These are phyloP conservation scores for Ophiocytium majus DNA, from an alignment of 352 stramenopile species.

Conservation along the genomic window DNA sequence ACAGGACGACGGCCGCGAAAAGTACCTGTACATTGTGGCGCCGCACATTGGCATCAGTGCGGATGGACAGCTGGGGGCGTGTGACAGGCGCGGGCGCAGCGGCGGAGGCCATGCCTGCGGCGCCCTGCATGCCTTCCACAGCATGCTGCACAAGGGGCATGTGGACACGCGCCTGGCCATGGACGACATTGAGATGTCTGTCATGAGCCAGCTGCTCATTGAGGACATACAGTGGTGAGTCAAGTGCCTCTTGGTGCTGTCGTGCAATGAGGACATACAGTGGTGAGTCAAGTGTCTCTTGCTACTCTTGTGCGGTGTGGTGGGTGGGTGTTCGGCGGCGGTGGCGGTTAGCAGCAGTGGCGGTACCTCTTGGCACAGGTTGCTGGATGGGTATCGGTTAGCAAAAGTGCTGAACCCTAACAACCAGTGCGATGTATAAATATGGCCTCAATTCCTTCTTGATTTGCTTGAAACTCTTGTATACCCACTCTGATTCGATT, in stretches of 20 bases:
- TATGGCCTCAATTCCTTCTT: too few species aligned
- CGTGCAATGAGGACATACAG: not conserved
- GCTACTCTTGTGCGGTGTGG: not conserved
- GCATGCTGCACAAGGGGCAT: constrained; percentile 18
- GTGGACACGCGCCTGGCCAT: constrained; percentile 25
- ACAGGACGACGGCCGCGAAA: constrained; percentile 11
- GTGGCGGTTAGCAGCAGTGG: too few species aligned
- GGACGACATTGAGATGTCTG: constrained; percentile 36
- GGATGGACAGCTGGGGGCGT: constrained; percentile 24
- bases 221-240: not conserved
- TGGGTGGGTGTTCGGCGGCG: too few species aligned
- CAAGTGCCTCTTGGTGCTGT: constrained; percentile 30
- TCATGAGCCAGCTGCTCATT: constrained; percentile 29
- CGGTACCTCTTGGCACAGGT: too few species aligned
- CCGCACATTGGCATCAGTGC: constrained; percentile 32
- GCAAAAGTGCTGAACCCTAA: too few species aligned
- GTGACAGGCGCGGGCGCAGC: constrained; percentile 9
- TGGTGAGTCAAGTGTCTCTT: constrained; percentile 31
- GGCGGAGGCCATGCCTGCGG: constrained; percentile 19
- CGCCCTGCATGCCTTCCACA: constrained; percentile 31
- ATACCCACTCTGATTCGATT: too few species aligned
- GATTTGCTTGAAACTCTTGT: too few species aligned
- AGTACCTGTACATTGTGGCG: constrained; percentile 39
- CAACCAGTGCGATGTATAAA: too few species aligned
- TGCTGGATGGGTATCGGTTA: too few species aligned